Evolutionary conservation across 2,329 filamentous ascomycete genomes (phyloP), one percentile per base, ranked within the genome.

Genomic region (Metarhizium robertsii): DNA sequence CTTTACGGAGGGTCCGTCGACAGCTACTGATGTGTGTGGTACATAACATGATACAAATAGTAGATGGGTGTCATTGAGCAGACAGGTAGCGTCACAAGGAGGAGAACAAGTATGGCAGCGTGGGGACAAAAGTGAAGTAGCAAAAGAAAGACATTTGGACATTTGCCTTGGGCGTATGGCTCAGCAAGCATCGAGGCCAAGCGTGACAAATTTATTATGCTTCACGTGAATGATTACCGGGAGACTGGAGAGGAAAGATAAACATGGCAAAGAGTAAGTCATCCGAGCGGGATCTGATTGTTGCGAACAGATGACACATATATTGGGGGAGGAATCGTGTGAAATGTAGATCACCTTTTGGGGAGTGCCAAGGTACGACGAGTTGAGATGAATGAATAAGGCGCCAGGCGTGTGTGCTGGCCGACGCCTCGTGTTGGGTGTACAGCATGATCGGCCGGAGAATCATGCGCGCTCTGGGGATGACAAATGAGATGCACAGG

Each of bases 1-100:
- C 51, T 20, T 43, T 42, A 36, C 38, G 42, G 29, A 18, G 46
- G 36, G 20, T 50, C 46, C 46, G 14, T 52, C 42, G 11, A 53
- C 30, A 34, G 52, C 52, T 53, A 47, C 54, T 55, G 55, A 60
- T 57, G 53, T 56, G 56, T 54, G 58, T 58, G 58, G 55, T 60
- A 61, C 61, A 61, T 42, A 58, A 56, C 56, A 55, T 60, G 20
- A 57, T 58, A 42, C 47, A 53, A 57, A 53, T 55, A 50, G 55
- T 50, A 50, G 56, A 55, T 55, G 50, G 43, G 53, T 43, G 54
- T 50, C 50, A 36, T 46, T 46, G 53, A 53, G 53, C 48, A 42
- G 52, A 53, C 34, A 58, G 29, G 42, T 43, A 32, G 40, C 50
- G 47, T 55, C 49, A n/a, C 18, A 38, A 47, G 47, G 13, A 10